Evolutionary conservation across 768 basidiomycete genomes (phyloP).

Genomic region (Boletales sp.): DNA sequence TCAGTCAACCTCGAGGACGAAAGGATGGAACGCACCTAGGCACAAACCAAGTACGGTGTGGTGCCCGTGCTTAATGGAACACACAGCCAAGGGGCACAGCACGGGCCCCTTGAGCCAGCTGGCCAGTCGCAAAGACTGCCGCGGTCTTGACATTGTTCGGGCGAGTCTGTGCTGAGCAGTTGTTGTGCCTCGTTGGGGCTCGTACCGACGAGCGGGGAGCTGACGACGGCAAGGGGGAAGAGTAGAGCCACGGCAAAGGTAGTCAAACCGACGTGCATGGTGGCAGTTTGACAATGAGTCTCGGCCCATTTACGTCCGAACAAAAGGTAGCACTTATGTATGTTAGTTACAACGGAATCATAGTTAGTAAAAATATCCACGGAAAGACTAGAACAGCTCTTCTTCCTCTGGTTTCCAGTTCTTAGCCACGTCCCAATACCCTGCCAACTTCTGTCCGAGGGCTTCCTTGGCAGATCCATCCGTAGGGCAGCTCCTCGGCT

Average conservation of each 20-base stretch:
- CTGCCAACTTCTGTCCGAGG: slow-evolving; percentile 78
- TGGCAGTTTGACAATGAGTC: neutral
- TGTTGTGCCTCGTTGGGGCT: slow-evolving; percentile 3
- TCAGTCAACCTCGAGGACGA: too few relatives aligned
- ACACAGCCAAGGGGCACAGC: slow-evolving; percentile 9
- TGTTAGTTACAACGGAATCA: neutral
- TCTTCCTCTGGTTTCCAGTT: slow-evolving; percentile 84
- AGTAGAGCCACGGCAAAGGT: neutral
- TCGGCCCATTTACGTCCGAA: too few relatives aligned
- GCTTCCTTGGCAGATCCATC: slow-evolving; percentile 84
- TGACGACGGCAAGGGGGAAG: neutral
- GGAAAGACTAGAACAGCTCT: slow-evolving; percentile 49
- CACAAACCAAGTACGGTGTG: slow-evolving; percentile 12
- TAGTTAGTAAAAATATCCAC: neutral
- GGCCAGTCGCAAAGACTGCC: slow-evolving; percentile 11
- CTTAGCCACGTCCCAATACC: slow-evolving; percentile 95
- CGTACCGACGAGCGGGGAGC: slow-evolving; percentile 1
- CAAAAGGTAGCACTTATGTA: too few relatives aligned
- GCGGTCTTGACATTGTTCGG: neutral
- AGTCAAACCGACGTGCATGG: slow-evolving; percentile 9
- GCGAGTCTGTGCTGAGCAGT: neutral
- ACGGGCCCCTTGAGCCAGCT: slow-evolving; percentile 11
- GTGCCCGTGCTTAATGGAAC: slow-evolving; percentile 2
- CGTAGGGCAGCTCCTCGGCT: slow-evolving; percentile 76
- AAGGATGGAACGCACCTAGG: neutral